phyloP scores from a whole-genome alignment of 495 filamentous ascomycete species.

The Mytilinidion resinicola region DNA sequence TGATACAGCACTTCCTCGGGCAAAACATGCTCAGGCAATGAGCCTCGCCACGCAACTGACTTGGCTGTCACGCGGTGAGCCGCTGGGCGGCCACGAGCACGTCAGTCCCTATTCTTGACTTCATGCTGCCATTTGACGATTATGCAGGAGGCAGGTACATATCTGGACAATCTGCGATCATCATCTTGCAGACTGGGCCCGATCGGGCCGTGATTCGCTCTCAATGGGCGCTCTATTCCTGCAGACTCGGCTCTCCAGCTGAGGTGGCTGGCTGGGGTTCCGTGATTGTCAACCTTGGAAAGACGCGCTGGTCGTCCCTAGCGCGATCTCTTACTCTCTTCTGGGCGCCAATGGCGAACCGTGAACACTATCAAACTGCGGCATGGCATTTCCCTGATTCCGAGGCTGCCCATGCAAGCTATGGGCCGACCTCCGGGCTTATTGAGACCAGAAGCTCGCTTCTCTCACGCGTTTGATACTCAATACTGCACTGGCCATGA shows the following conservation, averaged over 20 bases:
- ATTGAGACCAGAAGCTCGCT: slow-evolving; percentile 1
- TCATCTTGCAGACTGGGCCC: slow-evolving; percentile 9
- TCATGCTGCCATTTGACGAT: not conserved
- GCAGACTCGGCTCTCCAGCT: not conserved
- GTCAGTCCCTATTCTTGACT: no score
- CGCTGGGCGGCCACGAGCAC: no score
- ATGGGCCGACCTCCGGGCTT: slow-evolving; percentile 14
- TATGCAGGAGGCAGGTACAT: slow-evolving; percentile 15
- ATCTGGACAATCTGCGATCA: slow-evolving; percentile 17
- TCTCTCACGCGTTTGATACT: no score
- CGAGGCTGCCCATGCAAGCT: slow-evolving; percentile 7
- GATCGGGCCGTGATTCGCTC: slow-evolving; percentile 12
- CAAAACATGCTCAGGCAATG: no score
- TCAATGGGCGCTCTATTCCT: slow-evolving; percentile 1
- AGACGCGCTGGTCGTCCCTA: slow-evolving; percentile 8
- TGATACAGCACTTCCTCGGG: no score
- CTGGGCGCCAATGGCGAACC: not conserved
- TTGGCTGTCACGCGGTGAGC: no score
- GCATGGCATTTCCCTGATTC: slow-evolving; percentile 19
- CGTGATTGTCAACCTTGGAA: not conserved
- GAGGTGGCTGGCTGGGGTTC: slow-evolving; percentile 18
- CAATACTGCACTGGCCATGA: no score
- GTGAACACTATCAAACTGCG: slow-evolving; percentile 5
- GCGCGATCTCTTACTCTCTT: slow-evolving; percentile 10
- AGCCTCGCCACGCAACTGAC: no score